Base-by-base conservation (phyloP, 2,329 filamentous ascomycete species). In the Xylaria hypoxylon region DNA sequence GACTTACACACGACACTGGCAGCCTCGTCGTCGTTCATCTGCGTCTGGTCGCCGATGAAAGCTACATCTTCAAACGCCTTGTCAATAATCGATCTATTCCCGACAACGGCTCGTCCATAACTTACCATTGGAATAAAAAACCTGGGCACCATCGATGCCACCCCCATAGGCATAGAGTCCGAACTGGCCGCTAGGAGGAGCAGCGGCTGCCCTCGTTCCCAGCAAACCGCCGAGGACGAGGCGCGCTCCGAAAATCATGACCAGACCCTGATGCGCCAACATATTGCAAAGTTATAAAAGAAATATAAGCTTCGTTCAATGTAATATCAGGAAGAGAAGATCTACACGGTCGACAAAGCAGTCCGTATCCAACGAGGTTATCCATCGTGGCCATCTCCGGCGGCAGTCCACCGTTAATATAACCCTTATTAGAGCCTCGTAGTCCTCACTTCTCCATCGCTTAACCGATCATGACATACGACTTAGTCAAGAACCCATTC, bases 81-180 rank as follows among this genome's bases (percentile, higher is more conserved):
- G 19, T 62, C 19, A 59, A 8, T 33, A 44, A 11, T 42, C 2
- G n/a, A 48, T 33, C 47, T 17, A 11, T 28, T 22, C 31, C 22
- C 10, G 47, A 45, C 24, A 17, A 1, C 15, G 3, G 6, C 1
- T 35, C 7, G 15, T 10, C 5, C 8, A 28, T 35, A 22, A 58
- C 70, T 60, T 61, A 76, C 74, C 70, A 19, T 71, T 67, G 15
- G 67, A 65, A 35, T 70, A 73, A 61, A 75, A 72, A 22, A 77
- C 24, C 7, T 70, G 62, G 2, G 72, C 66, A 6, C 75, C 74
- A 6, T 72, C 64, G 51, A 77, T 74, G 15, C 69, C 68, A 5
- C 57, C 17, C 22, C 75, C 74, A 53, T 75, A 77, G 55, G 73
- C 75, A 44, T 74, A 77, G 8, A 76, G 61, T n/a, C 69, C 62